Base-by-base conservation (phyloP, 2,329 filamentous ascomycete species). In the Apiospora saccharicola region DNA sequence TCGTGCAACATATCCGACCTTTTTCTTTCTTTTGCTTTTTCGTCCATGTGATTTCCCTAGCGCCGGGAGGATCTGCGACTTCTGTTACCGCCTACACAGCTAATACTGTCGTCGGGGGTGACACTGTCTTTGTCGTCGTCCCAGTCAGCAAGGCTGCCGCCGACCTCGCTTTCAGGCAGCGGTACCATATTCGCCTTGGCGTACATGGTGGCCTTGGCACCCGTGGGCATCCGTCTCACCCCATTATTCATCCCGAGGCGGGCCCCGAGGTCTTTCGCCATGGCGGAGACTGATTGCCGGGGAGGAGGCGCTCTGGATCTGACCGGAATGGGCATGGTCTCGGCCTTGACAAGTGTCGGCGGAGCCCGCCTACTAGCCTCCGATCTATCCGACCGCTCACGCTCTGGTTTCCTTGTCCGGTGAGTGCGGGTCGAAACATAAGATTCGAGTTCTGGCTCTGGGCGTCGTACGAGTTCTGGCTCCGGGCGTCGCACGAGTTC, bases 21-120 rank as follows among this genome's bases (percentile, higher is more conserved):
- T 53, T 24, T 51, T 16, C 5, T 51, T 41, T 7, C 13, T n/a
- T 57, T 12, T 24, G 16, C 43, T n/a, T n/a, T n/a, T 57, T 12
- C 37, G 16, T 43, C n/a, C n/a, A 47, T 30, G 4, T 26, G 16
- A 6, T 22, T 16, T 12, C 34, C 30, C 44, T 68, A 72, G 47
- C 67, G 69, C 24, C 53, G 67, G 10, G 69, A 72, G 49, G 69
- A 72, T 61, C 71, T 51, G 26, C 69, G 37, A 8, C 70, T 73
- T 41, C 75, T 74, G 5, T 79, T 80, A 57, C 83, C 81, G 30
- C 88, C 89, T n/a, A 90, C 84, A 75, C 87, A 89, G 78, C 89
- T 90, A 71, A 91, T 90, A 76, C 89, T 91, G 77, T 91, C 90
- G 76, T 86, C 87, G 1, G 90, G 90, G 61, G 86, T 88, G 47